Evolutionary conservation across 2,329 filamentous ascomycete species (phyloP).

Genomic region (Dichotomopilus funicola): DNA sequence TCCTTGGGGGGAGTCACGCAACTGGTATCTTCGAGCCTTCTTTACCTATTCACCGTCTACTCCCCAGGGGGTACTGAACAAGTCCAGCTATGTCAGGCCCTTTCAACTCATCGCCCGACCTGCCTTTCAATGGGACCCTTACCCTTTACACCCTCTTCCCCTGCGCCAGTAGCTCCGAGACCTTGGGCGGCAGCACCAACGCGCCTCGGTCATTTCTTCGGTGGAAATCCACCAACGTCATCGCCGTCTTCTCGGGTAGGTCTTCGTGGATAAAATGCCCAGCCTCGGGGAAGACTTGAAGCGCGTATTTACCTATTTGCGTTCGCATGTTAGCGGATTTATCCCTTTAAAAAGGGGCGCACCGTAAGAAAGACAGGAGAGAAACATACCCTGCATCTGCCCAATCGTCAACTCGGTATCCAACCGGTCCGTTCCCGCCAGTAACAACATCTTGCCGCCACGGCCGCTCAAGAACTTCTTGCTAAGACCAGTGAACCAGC

Average conservation of each 20-base stretch:
- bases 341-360: neutral
- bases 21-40: too few relatives aligned
- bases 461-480: conserved; percentile 76
- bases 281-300: conserved; percentile 90
- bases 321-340: neutral
- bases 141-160: conserved; percentile 50
- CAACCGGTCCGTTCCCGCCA: conserved; percentile 83
- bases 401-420: conserved; percentile 92
- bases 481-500: conserved; percentile 85
- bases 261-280: conserved; percentile 98
- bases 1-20: too few relatives aligned
- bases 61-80: too few relatives aligned
- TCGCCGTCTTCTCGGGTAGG: conserved; percentile 80
- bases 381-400: conserved; percentile 77
- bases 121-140: too few relatives aligned
- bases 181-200: conserved; percentile 85
- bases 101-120: too few relatives aligned
- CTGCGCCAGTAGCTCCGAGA: conserved; percentile 63
- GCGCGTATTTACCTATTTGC: conserved; percentile 73
- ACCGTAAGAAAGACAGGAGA: neutral
- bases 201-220: conserved; percentile 80
- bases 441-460: conserved; percentile 76
- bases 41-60: too few relatives aligned
- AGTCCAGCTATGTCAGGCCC: too few relatives aligned
- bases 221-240: conserved; percentile 83